These are phyloP conservation scores for Ophiocordyceps camponoti-floridani DNA, from an alignment of 2,329 filamentous ascomycete species.

Conservation along the genomic window DNA sequence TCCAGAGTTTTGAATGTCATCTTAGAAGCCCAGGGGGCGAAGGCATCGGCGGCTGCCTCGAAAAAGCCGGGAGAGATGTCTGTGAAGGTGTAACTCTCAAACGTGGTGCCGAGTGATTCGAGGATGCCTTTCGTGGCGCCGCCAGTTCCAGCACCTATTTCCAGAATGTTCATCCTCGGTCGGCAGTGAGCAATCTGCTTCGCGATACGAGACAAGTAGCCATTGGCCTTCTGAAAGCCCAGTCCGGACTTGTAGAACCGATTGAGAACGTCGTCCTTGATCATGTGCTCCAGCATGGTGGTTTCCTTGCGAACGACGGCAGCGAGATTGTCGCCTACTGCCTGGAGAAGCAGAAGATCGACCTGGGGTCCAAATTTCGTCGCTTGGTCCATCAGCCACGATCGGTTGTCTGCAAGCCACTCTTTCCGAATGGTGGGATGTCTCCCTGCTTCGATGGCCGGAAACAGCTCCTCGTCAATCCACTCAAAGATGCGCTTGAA, in stretches of 20 bases:
- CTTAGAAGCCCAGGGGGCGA: constrained; percentile 5
- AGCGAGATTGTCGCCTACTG: not conserved
- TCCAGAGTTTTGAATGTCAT: constrained; percentile 9
- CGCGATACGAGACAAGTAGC: constrained; percentile 7
- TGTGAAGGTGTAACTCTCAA: constrained; percentile 23
- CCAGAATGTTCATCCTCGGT: constrained; percentile 22
- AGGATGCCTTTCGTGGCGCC: constrained; percentile 19
- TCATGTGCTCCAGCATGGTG: constrained; percentile 13
- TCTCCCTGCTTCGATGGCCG: not conserved
- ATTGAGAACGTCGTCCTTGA: constrained; percentile 12
- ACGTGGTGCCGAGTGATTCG: constrained; percentile 10
- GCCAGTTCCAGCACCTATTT: constrained; percentile 24
- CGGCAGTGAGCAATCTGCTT: constrained; percentile 6
- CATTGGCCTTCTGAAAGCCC: constrained; percentile 2
- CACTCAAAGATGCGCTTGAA: not conserved
- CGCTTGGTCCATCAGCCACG: not conserved
- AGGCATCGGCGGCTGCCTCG: constrained; percentile 3
- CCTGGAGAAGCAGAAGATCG: constrained; percentile 5
- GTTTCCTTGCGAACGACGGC: not conserved
- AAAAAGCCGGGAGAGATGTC: constrained; percentile 25
- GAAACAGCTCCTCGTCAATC: not conserved
- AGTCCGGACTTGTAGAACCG: constrained; percentile 11
- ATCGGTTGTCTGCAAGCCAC: not conserved
- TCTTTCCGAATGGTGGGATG: constrained; percentile 1
- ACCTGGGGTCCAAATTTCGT: constrained; percentile 5